Percentiles rank a stretch among this genome's conserved stretches.
Conservation (phyloP, 1,284 basidiomycete genomes). For the Microbotryomycetes sp. region DNA sequence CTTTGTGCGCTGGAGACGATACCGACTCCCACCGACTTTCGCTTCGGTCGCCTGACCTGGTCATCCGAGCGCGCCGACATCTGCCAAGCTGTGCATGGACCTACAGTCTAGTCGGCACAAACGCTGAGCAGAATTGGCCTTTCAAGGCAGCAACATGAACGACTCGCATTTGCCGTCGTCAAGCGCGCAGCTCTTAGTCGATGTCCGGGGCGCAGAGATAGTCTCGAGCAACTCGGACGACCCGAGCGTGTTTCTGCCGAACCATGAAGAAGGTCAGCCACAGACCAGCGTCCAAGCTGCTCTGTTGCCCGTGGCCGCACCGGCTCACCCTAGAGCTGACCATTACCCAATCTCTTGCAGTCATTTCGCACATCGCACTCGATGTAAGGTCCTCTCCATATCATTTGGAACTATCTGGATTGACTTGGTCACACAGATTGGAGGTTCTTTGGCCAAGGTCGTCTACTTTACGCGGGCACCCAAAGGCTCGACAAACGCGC, state of each 20-base stretch:
- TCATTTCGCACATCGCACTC: constrained; percentile 90
- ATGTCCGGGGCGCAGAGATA: constrained; percentile 31
- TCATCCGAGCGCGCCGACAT: too few relatives aligned
- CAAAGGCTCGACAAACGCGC: constrained; percentile 12
- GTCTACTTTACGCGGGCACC: constrained; percentile 82
- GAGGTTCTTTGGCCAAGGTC: constrained; percentile 94
- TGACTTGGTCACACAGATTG: constrained; percentile 56
- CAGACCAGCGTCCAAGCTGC: background rate
- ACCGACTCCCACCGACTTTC: too few relatives aligned
- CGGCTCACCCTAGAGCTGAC: constrained; percentile 50
- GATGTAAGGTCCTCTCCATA: constrained; percentile 60
- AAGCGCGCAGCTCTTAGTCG: constrained; percentile 26
- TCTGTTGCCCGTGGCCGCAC: background rate
- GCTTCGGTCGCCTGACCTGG: too few relatives aligned
- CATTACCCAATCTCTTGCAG: constrained; percentile 37
- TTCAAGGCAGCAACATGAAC: constrained; percentile 24
- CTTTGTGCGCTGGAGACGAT: too few relatives aligned
- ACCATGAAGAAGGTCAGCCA: constrained; percentile 54
- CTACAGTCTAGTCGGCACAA: too few relatives aligned
- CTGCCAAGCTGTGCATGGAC: too few relatives aligned
- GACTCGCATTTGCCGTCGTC: constrained; percentile 26
- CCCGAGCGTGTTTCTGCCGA: constrained; percentile 86
- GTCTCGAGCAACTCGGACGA: constrained; percentile 52
- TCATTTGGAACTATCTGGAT: too few relatives aligned
- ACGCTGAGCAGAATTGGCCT: too few relatives aligned